Percentiles rank a stretch among this genome's conserved stretches.
phyloP scores from a whole-genome alignment of 495 filamentous ascomycete species.

The Talaromyces nanjingensis region DNA sequence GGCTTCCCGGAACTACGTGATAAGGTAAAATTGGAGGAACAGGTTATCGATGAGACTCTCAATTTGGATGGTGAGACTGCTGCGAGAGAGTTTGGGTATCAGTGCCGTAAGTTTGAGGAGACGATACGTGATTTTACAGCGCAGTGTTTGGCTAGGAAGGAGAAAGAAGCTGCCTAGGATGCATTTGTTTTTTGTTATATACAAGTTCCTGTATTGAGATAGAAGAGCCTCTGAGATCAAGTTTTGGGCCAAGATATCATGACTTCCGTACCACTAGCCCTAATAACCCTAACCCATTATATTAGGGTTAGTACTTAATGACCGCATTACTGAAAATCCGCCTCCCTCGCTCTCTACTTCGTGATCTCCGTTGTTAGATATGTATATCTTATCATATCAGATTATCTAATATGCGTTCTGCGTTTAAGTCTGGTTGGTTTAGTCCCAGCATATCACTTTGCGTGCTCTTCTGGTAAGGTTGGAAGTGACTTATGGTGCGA shows the following conservation, averaged over 20 bases:
- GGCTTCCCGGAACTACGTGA: slow-evolving; percentile 23
- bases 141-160: slow-evolving; percentile 1
- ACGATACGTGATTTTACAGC: slow-evolving; percentile 21
- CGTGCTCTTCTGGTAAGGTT: no score
- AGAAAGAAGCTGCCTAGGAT: not conserved
- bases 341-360: no score
- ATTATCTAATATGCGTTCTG: no score
- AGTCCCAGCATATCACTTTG: no score
- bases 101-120: slow-evolving; percentile 30
- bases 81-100: slow-evolving; percentile 29
- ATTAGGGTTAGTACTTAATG: not conserved
- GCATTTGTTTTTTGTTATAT: not conserved
- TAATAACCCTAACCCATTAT: not conserved
- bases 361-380: no score
- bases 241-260: not conserved
- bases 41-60: slow-evolving; percentile 19
- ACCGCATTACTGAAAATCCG: not conserved
- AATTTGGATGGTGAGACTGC: slow-evolving; percentile 36
- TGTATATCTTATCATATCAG: no score
- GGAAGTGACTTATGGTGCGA: no score
- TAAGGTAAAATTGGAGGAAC: slow-evolving; percentile 21
- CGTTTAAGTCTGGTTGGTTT: no score
- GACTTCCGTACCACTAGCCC: not conserved
- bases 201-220: not conserved
- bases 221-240: not conserved